Base-by-base conservation (phyloP, 148 eudicot species). In the Gaultheria prostrata region DNA sequence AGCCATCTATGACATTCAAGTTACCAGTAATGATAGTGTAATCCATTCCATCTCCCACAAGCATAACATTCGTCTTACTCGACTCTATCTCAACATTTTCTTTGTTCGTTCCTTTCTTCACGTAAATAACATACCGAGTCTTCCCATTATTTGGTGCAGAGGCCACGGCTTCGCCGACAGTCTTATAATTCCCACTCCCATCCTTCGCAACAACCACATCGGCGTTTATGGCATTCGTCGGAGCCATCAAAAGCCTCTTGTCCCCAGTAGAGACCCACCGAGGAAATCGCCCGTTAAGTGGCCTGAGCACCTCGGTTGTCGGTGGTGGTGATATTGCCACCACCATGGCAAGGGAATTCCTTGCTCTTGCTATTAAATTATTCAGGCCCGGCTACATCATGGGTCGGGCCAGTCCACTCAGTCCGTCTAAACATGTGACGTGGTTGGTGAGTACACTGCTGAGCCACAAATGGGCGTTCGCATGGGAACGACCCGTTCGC, bases 361-460 rank as follows among this genome's bases (percentile, higher is more conserved):
- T 86, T 18, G 87, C 90, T 28, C 90, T 88, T 0, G 84, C 63
- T 51, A 91, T 83, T 85, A 89, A 30, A 67, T 85, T 83, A 54
- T 87, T 45, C 35, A 89, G 78, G 35, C 43, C 50, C 21, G 79
- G 21, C 50, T 85, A 89, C 56, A 88, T 67, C 26, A 85, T 6
- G 17, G 82, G 8, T 48, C 82, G 76, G 8, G 80, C 83, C 0
- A 73, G 21, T 11, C 85, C 83, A 0, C 49, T 48, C 15, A 88
- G 82, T 70, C 89, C 93, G 11, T 91, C 93, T 18, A 82, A 50
- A 54, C 93, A 91, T 1, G 93, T 89, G 35, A 85, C 77, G 20
- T 91, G 87, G 82, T 91, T 89, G 39, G 92, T 89, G 7, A 91
- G 88, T 3, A 87, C 92, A 57, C 84, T 83, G 75, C 92, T 88